Base-by-base conservation (phyloP, 2,329 filamentous ascomycete genomes). In the Capronia coronata region DNA sequence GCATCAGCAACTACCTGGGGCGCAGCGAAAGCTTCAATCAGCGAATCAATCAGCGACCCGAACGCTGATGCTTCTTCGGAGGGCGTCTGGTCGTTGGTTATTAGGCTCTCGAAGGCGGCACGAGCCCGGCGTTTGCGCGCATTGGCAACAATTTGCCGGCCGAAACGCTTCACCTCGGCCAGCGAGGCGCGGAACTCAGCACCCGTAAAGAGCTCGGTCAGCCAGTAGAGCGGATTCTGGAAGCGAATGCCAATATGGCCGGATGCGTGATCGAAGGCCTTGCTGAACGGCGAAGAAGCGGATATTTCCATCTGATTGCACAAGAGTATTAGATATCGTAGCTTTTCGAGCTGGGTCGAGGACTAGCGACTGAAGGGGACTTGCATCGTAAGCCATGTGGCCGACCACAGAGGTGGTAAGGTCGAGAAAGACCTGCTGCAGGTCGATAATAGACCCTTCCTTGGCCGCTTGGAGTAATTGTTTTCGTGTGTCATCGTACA, bases 401-500 rank as follows among this genome's bases (percentile, higher is more conserved):
- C 80, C 81, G 76, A 84, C 83, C 19, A 84, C 61, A 50, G 79
- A 73, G 18, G 80, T 83, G 1, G 80, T 84, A 39, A 84, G 74
- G 61, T 83, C 79, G 46, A 81, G 77, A 39, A 83, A 76, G 1
- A 80, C 67, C n/a, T 66, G 68, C 58, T 83, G 78, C 41, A 84
- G 63, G 60, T 84, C 78, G 1, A 82, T 66, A 0, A 67, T 52
- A 1, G 51, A 57, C 1, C 60, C 59, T 0, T 62, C 59, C 0
- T 62, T 61, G 1, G 59, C 63, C 25, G 53, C 52, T 0, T 57
- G 43, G 44, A 66, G 59, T 2, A 83, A 65, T 1, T 58, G 42
- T 0, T 59, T 51, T 3, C 77, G 61, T 19, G 68, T 74, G 10
- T 72, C 66, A 0, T 61, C 63, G 13, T 83, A 65, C 43, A 79